phyloP scores from a whole-genome alignment of 2,329 filamentous ascomycete genomes.

The Keithomyces neogunnii region DNA sequence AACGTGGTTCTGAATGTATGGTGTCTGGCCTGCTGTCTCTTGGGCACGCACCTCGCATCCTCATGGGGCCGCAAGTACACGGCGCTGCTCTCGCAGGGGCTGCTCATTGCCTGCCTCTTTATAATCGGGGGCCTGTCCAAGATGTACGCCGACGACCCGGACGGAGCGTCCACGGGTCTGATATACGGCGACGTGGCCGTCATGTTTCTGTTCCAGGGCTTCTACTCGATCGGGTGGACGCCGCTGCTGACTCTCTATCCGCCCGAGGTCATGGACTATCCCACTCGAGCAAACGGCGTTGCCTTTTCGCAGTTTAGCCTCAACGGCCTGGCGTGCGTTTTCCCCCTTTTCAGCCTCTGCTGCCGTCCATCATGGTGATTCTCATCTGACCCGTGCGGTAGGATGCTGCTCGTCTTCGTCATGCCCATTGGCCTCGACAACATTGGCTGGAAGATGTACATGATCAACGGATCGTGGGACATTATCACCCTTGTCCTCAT shows the following conservation, averaged over 20 bases:
- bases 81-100: constrained; percentile 27
- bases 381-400: not conserved
- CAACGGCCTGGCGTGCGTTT: constrained; percentile 9
- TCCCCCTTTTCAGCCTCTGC: not conserved
- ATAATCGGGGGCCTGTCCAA: constrained; percentile 31
- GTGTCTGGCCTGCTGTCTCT: constrained; percentile 33
- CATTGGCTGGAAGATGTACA: constrained; percentile 18
- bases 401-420: constrained; percentile 12
- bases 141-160: constrained; percentile 8
- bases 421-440: constrained; percentile 14
- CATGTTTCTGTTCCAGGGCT: constrained; percentile 20
- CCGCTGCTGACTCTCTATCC: constrained; percentile 18
- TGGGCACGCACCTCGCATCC: constrained; percentile 33
- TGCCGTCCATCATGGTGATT: not conserved
- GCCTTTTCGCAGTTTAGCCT: constrained; percentile 13
- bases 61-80: constrained; percentile 35
- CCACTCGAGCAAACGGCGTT: constrained; percentile 25
- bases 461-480: constrained; percentile 17
- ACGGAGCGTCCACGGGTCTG: constrained; percentile 6
- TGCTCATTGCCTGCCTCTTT: constrained; percentile 31
- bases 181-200: constrained; percentile 27
- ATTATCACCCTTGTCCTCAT: constrained; percentile 13
- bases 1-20: constrained; percentile 45
- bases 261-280: constrained; percentile 20
- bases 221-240: constrained; percentile 20